Percentiles rank a stretch among this genome's conserved stretches.
Conservation (phyloP, 139 green algal genomes). For the Chlamydomonas asymmetrica region DNA sequence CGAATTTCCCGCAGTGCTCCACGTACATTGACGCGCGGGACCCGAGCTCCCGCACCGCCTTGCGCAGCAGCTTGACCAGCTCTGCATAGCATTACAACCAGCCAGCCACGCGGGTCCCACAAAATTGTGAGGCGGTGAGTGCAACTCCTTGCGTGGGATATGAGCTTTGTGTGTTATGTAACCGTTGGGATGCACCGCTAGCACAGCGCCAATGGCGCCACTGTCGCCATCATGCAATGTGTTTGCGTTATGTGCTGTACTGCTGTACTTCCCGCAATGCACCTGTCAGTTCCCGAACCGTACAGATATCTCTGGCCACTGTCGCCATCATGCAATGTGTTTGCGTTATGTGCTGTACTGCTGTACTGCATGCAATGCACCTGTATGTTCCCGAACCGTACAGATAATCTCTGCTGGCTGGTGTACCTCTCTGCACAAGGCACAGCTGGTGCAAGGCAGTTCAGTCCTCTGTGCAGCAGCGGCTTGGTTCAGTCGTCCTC, state of each 20-base stretch:
- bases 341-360: background rate
- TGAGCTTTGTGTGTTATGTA: background rate
- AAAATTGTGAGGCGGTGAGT: background rate
- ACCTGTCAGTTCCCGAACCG: no score
- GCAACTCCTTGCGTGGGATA: background rate
- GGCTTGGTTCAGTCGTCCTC: no score
- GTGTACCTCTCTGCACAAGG: no score
- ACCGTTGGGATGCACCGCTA: background rate
- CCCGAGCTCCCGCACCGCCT: constrained; percentile 64
- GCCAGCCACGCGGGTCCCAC: background rate
- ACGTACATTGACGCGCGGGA: constrained; percentile 52
- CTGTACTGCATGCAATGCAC: background rate
- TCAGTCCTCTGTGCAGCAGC: no score
- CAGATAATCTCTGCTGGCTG: no score
- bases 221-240: background rate
- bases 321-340: background rate
- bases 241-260: background rate
- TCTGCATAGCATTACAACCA: constrained; percentile 34
- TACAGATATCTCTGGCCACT: no score
- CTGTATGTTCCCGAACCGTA: background rate
- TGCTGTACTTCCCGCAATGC: background rate
- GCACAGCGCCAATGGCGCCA: background rate
- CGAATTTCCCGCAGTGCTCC: constrained; percentile 54
- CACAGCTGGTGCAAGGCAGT: no score
- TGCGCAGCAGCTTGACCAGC: constrained; percentile 77